Percentiles rank a stretch among this genome's conserved stretches.
Conservation (phyloP, 2,329 filamentous ascomycete species). For the Hypoxylon sp. region DNA sequence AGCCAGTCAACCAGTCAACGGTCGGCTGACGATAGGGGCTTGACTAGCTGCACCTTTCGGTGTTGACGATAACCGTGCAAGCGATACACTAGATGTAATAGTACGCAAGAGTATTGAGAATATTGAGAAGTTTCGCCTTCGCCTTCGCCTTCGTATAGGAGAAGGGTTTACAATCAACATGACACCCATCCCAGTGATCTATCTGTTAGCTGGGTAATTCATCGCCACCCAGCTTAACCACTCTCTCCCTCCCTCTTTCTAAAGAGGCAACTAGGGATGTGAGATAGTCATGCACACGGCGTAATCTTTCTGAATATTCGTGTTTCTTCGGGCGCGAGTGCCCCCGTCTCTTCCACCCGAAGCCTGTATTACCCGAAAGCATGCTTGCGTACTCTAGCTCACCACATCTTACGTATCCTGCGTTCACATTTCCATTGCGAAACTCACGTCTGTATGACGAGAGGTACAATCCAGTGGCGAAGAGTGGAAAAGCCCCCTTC, state of each 20-base stretch:
- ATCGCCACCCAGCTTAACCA: slow-evolving; percentile 8
- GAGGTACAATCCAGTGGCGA: not conserved
- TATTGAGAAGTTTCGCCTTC: slow-evolving; percentile 1
- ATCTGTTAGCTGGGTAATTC: slow-evolving; percentile 2
- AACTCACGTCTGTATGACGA: not conserved
- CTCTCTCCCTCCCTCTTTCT: too few relatives aligned
- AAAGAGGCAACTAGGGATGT: not conserved
- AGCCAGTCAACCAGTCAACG: slow-evolving; percentile 22
- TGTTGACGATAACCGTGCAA: slow-evolving; percentile 21
- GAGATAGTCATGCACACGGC: not conserved
- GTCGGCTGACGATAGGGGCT: slow-evolving; percentile 10
- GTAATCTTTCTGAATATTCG: not conserved
- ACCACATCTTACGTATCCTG: not conserved
- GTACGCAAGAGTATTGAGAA: slow-evolving; percentile 9
- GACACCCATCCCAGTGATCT: slow-evolving; percentile 4
- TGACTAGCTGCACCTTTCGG: slow-evolving; percentile 16
- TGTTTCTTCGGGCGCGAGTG: not conserved
- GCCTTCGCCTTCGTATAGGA: slow-evolving; percentile 1
- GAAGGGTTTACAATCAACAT: slow-evolving; percentile 4
- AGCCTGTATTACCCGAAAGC: slow-evolving; percentile 8
- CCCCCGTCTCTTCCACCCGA: not conserved
- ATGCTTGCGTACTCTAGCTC: slow-evolving; percentile 10
- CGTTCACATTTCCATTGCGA: not conserved
- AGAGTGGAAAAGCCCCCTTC: not conserved
- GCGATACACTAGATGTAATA: slow-evolving; percentile 30